Percentiles rank a stretch among this genome's conserved stretches.
Conservation (phyloP, 805 yeast genomes). For the Komagataella pastoris region DNA sequence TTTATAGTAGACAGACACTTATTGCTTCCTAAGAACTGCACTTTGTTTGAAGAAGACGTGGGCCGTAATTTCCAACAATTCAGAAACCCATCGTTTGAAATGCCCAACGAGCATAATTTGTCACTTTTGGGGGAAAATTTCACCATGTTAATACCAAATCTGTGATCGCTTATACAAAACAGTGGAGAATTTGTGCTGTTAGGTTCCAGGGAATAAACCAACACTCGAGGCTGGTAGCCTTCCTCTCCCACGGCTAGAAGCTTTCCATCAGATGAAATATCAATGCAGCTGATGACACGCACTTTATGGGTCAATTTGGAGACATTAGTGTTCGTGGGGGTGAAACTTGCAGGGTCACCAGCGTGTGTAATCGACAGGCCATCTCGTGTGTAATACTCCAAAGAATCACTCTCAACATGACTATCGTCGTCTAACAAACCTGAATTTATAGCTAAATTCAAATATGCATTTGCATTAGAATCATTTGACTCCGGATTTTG, state of each 20-base stretch:
- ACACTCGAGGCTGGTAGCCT: constrained; percentile 56
- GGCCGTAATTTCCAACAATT: constrained; percentile 37
- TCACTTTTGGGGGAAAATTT: constrained; percentile 47
- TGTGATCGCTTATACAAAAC: constrained; percentile 44
- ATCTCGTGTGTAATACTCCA: background rate
- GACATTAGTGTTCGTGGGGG: background rate
- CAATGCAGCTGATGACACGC: constrained; percentile 41
- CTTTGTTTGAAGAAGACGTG: constrained; percentile 9
- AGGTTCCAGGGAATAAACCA: constrained; percentile 43
- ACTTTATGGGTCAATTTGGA: constrained; percentile 22
- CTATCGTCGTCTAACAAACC: constrained; percentile 2
- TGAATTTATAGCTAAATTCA: constrained; percentile 12
- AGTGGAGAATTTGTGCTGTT: constrained; percentile 34
- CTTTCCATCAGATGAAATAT: constrained; percentile 39
- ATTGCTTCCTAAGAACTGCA: constrained; percentile 35
- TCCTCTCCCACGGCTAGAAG: constrained; percentile 57
- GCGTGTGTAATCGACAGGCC: background rate
- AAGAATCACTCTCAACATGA: constrained; percentile 4
- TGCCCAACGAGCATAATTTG: constrained; percentile 46
- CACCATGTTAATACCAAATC: constrained; percentile 45
- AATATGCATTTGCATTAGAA: constrained; percentile 15
- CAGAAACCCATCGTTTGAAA: constrained; percentile 56
- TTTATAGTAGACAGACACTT: constrained; percentile 48
- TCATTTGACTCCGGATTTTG: background rate
- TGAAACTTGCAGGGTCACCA: background rate